These are phyloP conservation scores for Bretziella fagacearum DNA, from an alignment of 2,329 filamentous ascomycete species.

Conservation along the genomic window DNA sequence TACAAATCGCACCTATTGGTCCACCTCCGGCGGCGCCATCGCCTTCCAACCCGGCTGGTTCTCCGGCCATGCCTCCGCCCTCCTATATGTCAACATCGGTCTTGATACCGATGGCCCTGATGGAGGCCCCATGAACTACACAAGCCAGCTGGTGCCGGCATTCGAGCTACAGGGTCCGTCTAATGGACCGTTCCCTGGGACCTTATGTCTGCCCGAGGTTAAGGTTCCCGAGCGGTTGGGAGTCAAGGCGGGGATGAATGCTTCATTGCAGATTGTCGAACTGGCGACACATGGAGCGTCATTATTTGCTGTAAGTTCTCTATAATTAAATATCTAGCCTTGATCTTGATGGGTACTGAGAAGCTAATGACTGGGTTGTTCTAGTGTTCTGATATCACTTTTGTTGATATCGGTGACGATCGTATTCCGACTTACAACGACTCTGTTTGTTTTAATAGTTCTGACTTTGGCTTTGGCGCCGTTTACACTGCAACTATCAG, in stretches of 20 bases:
- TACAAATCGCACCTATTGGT: conserved; percentile 67
- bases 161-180: conserved; percentile 61
- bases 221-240: conserved; percentile 44
- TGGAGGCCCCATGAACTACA: conserved; percentile 22
- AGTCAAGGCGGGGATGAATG: conserved; percentile 53
- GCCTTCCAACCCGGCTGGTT: conserved; percentile 79
- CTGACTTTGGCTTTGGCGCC: conserved; percentile 47
- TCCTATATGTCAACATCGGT: conserved; percentile 72
- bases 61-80: conserved; percentile 55
- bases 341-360: neutral
- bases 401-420: conserved; percentile 36
- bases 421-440: conserved; percentile 27
- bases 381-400: conserved; percentile 77
- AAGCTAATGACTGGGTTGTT: neutral
- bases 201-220: conserved; percentile 67
- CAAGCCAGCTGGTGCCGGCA: conserved; percentile 51
- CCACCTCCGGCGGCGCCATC: conserved; percentile 55
- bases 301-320: conserved; percentile 46
- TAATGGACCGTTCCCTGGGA: conserved; percentile 57
- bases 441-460: conserved; percentile 62
- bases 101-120: conserved; percentile 43
- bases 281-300: conserved; percentile 56
- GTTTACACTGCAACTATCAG: conserved; percentile 32
- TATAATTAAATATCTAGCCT: neutral
- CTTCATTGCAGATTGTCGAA: conserved; percentile 65